A percentile compares a stretch with the other conserved stretches of the same genome.
These are phyloP conservation scores for Russula abietina DNA, from an alignment of 768 basidiomycete species.

Conservation along the genomic window DNA sequence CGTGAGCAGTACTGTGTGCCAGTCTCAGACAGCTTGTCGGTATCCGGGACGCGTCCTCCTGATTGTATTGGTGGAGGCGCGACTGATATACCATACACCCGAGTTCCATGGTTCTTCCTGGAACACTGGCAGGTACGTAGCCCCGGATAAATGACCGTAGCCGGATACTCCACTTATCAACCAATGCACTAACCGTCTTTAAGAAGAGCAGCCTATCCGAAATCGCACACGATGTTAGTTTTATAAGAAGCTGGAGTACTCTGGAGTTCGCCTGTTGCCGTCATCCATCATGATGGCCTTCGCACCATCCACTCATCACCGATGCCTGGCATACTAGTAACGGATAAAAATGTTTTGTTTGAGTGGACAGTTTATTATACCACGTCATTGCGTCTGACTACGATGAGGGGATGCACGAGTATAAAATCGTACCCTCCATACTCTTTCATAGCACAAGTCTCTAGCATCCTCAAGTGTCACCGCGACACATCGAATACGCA, in stretches of 20 bases:
- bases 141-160: background rate
- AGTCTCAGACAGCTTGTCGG: background rate
- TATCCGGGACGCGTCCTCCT: background rate
- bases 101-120: background rate
- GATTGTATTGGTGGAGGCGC: conserved; percentile 1
- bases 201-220: background rate
- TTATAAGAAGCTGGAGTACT: background rate
- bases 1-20: background rate
- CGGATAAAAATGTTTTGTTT: background rate
- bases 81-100: too few relatives aligned
- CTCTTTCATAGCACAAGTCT: background rate
- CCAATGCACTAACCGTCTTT: background rate
- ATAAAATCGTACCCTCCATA: conserved; percentile 1
- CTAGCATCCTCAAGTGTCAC: background rate
- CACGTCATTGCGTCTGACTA: background rate
- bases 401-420: background rate
- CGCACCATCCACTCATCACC: background rate
- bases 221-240: background rate
- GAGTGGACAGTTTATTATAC: background rate
- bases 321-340: background rate
- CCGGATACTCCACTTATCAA: background rate
- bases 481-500: background rate
- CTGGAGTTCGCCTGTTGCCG: background rate
- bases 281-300: background rate
- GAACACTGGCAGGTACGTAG: background rate